A percentile compares a stretch with the other conserved stretches of the same genome.
Conservation (phyloP, 768 basidiomycete species). For the Vishniacozyma victoriae region DNA sequence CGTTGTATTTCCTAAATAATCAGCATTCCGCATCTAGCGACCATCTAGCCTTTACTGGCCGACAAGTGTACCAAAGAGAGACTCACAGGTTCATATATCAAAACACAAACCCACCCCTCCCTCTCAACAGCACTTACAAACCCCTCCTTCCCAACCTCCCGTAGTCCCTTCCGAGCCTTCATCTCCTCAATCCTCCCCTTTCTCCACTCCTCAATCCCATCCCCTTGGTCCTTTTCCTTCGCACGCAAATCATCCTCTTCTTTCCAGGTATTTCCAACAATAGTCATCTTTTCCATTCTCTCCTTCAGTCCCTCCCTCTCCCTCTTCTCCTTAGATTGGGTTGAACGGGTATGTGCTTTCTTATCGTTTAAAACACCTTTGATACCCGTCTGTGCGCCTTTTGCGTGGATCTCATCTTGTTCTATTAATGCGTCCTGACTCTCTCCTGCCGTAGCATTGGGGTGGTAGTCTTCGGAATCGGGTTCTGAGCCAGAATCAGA, state of each 20-base stretch:
- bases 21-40: too few species aligned
- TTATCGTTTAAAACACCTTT: conserved; percentile 35
- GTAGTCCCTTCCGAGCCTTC: conserved; percentile 21
- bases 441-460: not conserved
- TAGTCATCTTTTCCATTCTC: conserved; percentile 10
- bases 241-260: conserved; percentile 16
- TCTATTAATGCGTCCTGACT: not conserved
- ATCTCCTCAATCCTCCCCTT: conserved; percentile 16
- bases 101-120: conserved; percentile 38
- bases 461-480: not conserved
- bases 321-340: not conserved
- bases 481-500: not conserved
- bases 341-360: conserved; percentile 1
- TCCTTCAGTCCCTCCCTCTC: not conserved
- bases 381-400: conserved; percentile 26
- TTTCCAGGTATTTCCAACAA: conserved; percentile 18
- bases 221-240: conserved; percentile 1
- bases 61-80: too few species aligned
- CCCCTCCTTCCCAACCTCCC: conserved; percentile 34
- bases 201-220: conserved; percentile 6
- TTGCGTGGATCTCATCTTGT: too few species aligned
- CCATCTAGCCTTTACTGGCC: too few species aligned
- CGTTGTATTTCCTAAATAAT: too few species aligned
- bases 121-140: conserved; percentile 39
- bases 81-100: conserved; percentile 45